phyloP scores from a whole-genome alignment of 2,329 filamentous ascomycete genomes.

The Aspergillus sp. region DNA sequence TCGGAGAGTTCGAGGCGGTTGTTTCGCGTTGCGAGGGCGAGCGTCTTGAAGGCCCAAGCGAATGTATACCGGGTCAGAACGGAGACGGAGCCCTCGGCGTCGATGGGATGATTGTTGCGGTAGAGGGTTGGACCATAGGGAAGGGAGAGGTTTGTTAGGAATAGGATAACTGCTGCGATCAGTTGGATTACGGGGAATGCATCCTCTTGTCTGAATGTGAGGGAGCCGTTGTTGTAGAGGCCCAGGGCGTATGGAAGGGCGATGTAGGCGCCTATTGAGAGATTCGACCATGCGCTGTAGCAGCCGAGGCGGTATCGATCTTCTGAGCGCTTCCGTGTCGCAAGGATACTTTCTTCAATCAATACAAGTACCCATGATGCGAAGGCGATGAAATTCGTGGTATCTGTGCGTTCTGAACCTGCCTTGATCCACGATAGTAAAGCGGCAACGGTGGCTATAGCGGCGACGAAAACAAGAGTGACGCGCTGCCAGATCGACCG shows the following conservation, averaged over 20 bases:
- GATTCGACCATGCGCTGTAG: constrained; percentile 12
- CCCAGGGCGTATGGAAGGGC: neutral
- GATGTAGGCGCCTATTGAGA: neutral
- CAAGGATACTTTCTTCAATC: constrained; percentile 8
- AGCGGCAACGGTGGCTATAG: neutral
- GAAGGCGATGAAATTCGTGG: neutral
- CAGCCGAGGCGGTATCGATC: constrained; percentile 15
- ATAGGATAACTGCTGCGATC: constrained; percentile 2
- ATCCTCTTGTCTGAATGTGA: neutral
- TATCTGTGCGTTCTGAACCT: neutral
- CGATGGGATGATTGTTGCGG: constrained; percentile 61
- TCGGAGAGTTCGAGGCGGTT: constrained; percentile 65
- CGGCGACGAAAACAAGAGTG: constrained; percentile 3
- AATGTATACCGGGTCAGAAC: constrained; percentile 67
- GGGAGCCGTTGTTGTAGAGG: neutral
- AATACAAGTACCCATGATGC: constrained; percentile 16
- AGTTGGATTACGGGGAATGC: constrained; percentile 6
- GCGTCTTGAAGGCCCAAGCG: constrained; percentile 62
- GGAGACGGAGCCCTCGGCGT: constrained; percentile 64
- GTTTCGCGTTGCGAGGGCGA: constrained; percentile 62
- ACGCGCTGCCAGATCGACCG: constrained; percentile 11
- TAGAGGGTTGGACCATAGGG: constrained; percentile 70
- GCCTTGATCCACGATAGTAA: neutral
- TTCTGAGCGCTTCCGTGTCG: neutral
- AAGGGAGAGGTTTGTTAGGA: constrained; percentile 48